Conservation (phyloP, 192 early-diverging fungal genomes). For the Backusella tarrabulga region DNA sequence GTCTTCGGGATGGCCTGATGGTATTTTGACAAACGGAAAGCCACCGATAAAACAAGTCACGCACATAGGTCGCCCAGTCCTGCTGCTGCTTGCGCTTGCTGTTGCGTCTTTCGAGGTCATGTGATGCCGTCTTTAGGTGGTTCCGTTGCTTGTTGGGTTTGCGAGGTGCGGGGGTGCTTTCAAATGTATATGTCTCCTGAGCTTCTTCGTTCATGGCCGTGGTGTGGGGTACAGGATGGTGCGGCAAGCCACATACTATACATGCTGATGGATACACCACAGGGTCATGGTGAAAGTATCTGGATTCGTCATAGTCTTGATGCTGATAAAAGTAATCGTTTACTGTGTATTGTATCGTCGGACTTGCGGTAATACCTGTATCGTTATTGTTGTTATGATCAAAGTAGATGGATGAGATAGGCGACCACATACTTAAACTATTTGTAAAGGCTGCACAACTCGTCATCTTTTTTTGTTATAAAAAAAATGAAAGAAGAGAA, state of each 20-base stretch:
- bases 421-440: slow-evolving; percentile 5
- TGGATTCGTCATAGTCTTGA: not conserved
- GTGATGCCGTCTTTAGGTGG: not conserved
- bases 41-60: not conserved
- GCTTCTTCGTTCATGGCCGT: not conserved
- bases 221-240: not conserved
- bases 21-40: not conserved
- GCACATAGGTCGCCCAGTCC: not conserved
- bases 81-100: not conserved
- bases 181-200: not conserved
- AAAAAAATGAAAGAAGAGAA: not conserved
- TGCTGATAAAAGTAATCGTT: not conserved
- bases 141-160: not conserved
- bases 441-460: not conserved
- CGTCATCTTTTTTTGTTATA: not conserved
- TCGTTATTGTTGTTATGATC: not conserved
- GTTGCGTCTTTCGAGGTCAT: not conserved
- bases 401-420: slow-evolving; percentile 1
- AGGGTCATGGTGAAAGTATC: slow-evolving; percentile 13
- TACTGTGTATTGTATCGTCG: not conserved
- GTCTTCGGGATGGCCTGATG: not conserved
- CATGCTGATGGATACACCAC: not conserved
- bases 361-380: not conserved
- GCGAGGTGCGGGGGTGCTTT: not conserved
- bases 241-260: slow-evolving; percentile 9